Evolutionary conservation across 345 rosid genomes (phyloP).

Genomic region (Heritiera fomes): DNA sequence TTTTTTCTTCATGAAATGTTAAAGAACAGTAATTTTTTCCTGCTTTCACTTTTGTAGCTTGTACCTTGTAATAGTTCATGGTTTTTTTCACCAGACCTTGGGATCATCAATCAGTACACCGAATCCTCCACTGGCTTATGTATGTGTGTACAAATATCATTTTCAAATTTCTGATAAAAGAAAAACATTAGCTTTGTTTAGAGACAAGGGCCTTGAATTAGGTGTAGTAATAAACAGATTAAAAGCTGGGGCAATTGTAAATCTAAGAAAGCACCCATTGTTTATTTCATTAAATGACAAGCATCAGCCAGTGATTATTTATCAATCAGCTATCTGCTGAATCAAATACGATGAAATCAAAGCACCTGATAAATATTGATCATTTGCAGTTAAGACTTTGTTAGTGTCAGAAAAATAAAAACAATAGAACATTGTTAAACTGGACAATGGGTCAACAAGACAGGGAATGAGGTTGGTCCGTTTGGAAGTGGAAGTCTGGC

Average conservation of each 20-base stretch:
- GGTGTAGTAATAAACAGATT: not conserved
- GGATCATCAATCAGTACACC: not conserved
- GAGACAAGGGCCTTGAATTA: too few relatives aligned
- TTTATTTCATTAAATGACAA: not conserved
- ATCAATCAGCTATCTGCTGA: not conserved
- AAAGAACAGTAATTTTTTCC: not conserved
- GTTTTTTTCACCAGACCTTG: not conserved
- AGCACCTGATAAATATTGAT: not conserved
- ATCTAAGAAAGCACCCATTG: not conserved
- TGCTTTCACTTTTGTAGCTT: not conserved
- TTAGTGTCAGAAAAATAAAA: not conserved
- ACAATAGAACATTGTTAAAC: too few relatives aligned
- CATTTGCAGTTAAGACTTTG: not conserved
- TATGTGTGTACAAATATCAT: not conserved
- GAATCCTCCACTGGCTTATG: not conserved
- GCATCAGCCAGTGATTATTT: not conserved
- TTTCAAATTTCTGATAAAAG: not conserved
- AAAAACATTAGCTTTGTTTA: too few relatives aligned
- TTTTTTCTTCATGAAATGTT: not conserved
- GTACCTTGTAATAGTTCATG: not conserved
- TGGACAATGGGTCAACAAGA: not conserved
- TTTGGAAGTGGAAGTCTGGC: not conserved
- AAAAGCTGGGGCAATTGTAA: not conserved
- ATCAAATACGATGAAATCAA: not conserved
- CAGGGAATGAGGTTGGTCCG: not conserved